Conservation (phyloP, 2,329 filamentous ascomycete species). For the Ascochyta clinopodiicola region DNA sequence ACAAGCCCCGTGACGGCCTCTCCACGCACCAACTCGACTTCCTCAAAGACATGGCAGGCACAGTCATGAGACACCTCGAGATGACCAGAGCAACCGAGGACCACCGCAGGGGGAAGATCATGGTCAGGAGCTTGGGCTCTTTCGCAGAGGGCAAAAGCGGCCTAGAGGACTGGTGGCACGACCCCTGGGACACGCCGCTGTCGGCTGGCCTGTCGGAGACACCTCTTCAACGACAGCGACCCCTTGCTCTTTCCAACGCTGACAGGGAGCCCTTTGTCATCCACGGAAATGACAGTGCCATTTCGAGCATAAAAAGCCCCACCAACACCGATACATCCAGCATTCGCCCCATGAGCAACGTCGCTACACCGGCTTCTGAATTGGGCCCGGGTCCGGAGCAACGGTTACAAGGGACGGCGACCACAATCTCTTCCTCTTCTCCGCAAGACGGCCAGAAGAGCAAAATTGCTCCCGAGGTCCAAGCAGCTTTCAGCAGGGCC, state of each 20-base stretch:
- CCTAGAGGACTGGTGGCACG: conserved; percentile 43
- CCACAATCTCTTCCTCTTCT: conserved; percentile 31
- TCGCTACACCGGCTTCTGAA: conserved; percentile 32
- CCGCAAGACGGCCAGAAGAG: conserved; percentile 30
- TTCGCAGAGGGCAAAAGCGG: conserved; percentile 47
- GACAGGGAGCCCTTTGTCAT: conserved; percentile 25
- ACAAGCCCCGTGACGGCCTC: conserved; percentile 61
- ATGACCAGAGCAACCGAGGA: conserved; percentile 60
- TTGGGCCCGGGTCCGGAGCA: conserved; percentile 18
- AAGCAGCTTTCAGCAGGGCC: conserved; percentile 44
- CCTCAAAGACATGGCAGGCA: conserved; percentile 61
- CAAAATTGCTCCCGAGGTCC: conserved; percentile 40
- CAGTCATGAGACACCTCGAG: conserved; percentile 68
- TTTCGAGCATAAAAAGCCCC: conserved; percentile 30
- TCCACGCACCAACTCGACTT: conserved; percentile 58
- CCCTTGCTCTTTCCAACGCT: conserved; percentile 22
- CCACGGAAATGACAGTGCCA: conserved; percentile 26
- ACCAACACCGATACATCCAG: conserved; percentile 28
- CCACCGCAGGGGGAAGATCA: conserved; percentile 61
- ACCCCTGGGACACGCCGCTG: conserved; percentile 35
- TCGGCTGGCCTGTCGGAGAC: conserved; percentile 21
- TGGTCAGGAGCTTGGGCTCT: conserved; percentile 53
- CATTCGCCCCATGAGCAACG: conserved; percentile 24
- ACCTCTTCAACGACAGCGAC: conserved; percentile 26
- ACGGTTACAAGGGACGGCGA: conserved; percentile 22